Evolutionary conservation across 495 filamentous ascomycete genomes (phyloP).

Genomic region (Astrothelium macrocarpum): DNA sequence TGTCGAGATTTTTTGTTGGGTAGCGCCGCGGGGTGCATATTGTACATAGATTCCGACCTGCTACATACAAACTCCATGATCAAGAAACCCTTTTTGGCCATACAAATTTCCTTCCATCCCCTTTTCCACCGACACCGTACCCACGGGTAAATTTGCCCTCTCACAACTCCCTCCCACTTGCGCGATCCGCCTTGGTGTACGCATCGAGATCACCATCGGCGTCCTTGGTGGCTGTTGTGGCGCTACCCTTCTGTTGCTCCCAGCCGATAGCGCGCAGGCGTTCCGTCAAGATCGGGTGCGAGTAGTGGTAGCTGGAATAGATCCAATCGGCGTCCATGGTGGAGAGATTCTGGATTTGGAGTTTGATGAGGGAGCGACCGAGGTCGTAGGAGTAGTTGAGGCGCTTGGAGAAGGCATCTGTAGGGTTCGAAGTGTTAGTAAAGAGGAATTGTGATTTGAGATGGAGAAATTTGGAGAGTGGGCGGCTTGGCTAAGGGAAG

Average conservation of each 20-base stretch:
- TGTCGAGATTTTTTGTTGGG: too few relatives aligned
- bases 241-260: slow-evolving; percentile 46
- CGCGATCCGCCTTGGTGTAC: slow-evolving; percentile 21
- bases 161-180: slow-evolving; percentile 47
- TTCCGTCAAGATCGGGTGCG: slow-evolving; percentile 92
- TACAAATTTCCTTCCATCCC: neutral
- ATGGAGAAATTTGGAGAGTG: slow-evolving; percentile 7
- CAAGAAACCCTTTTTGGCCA: too few relatives aligned
- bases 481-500: slow-evolving; percentile 4
- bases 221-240: slow-evolving; percentile 24
- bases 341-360: slow-evolving; percentile 94
- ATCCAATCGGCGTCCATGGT: slow-evolving; percentile 98
- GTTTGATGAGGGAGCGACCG: slow-evolving; percentile 80
- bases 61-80: too few relatives aligned
- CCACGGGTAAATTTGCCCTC: neutral
- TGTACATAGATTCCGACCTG: too few relatives aligned
- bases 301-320: slow-evolving; percentile 97
- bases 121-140: too few relatives aligned
- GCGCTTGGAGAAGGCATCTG: slow-evolving; percentile 70
- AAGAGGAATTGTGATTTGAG: neutral
- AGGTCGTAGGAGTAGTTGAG: slow-evolving; percentile 83
- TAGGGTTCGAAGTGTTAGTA: slow-evolving; percentile 15
- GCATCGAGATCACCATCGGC: slow-evolving; percentile 21
- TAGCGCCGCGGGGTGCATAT: too few relatives aligned
- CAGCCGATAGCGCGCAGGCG: slow-evolving; percentile 82